These are phyloP conservation scores for Cladobotryum protrusum DNA, from an alignment of 2,329 filamentous ascomycete species.

Conservation along the genomic window DNA sequence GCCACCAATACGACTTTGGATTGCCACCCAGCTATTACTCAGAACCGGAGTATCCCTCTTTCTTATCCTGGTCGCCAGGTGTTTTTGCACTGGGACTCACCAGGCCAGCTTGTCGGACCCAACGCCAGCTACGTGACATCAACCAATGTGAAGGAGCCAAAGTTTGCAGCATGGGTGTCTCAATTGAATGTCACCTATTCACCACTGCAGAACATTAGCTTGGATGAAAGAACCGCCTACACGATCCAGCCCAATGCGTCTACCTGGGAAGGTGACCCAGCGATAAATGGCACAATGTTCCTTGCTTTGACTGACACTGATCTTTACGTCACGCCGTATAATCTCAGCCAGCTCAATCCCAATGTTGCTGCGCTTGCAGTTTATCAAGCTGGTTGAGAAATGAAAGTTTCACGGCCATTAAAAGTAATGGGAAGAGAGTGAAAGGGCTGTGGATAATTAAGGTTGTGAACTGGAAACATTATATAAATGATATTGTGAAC, in stretches of 20 bases:
- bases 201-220: conserved; percentile 46
- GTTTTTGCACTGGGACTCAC: conserved; percentile 64
- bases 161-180: conserved; percentile 68
- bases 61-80: conserved; percentile 69
- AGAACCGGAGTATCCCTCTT: conserved; percentile 64
- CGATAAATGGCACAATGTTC: conserved; percentile 74
- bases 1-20: conserved; percentile 46
- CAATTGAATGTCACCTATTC: conserved; percentile 73
- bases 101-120: conserved; percentile 63
- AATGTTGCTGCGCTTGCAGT: conserved; percentile 69
- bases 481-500: no score
- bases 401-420: no score
- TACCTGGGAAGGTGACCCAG: conserved; percentile 61
- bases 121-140: conserved; percentile 76
- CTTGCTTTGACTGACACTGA: conserved; percentile 67
- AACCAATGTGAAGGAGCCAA: conserved; percentile 51
- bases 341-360: conserved; percentile 65
- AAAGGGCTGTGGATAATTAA: no score
- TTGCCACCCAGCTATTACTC: conserved; percentile 59
- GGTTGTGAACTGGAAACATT: no score
- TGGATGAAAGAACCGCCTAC: conserved; percentile 46
- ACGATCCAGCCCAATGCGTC: conserved; percentile 67
- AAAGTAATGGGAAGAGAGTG: no score
- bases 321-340: conserved; percentile 67
- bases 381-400: conserved; percentile 60